These are phyloP conservation scores for Colletotrichum horii DNA, from an alignment of 2,329 filamentous ascomycete genomes.

Conservation along the genomic window DNA sequence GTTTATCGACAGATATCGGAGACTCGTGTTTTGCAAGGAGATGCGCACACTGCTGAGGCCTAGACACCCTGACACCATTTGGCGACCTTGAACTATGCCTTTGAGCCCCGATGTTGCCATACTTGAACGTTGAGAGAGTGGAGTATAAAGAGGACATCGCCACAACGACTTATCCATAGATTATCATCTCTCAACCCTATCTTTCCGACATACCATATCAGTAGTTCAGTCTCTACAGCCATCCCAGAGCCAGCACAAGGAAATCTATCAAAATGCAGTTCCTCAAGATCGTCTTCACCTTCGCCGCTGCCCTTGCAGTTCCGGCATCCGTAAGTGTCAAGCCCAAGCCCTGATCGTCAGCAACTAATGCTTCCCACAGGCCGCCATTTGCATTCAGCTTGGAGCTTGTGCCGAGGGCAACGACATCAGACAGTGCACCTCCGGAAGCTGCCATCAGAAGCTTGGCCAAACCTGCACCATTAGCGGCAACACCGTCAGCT, in stretches of 20 bases:
- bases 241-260: neutral
- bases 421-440: neutral
- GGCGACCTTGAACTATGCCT: neutral
- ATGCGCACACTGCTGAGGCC: neutral
- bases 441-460: neutral
- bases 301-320: neutral
- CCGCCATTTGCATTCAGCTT: neutral
- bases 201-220: neutral
- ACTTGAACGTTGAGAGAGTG: fast-evolving
- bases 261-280: neutral
- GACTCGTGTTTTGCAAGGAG: neutral
- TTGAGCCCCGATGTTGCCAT: neutral
- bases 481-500: neutral
- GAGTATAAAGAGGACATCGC: neutral
- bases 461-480: neutral
- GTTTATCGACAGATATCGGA: neutral
- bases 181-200: neutral
- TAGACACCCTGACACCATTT: neutral
- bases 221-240: neutral
- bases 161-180: neutral
- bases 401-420: neutral
- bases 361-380: neutral
- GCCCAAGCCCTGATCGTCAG: neutral
- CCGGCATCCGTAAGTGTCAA: neutral
- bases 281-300: neutral